A percentile compares a stretch with the other conserved stretches of the same genome.
Conservation (phyloP, 1,284 basidiomycete genomes). For the Cryptococcus sp. region DNA sequence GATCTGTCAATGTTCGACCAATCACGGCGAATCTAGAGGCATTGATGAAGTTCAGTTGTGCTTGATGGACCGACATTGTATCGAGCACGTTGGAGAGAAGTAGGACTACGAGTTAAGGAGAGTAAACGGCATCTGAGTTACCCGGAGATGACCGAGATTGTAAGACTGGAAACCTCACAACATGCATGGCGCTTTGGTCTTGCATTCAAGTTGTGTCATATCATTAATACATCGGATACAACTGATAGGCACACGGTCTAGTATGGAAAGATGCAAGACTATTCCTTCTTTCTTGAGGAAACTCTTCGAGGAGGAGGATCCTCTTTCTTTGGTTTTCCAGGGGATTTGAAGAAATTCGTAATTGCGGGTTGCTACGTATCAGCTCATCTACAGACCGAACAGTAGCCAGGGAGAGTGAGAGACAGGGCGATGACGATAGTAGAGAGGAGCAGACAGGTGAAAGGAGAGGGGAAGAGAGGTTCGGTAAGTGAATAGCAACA, state of each 20-base stretch:
- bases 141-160: neutral
- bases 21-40: conserved; percentile 40
- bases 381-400: neutral
- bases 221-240: neutral
- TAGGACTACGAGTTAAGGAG: neutral
- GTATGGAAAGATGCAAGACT: too few relatives aligned
- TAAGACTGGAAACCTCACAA: neutral
- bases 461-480: too few relatives aligned
- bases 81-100: conserved; percentile 1
- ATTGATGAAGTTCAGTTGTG: conserved; percentile 35
- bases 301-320: neutral
- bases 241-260: neutral
- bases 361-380: conserved; percentile 33
- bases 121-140: neutral
- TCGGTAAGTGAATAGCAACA: neutral
- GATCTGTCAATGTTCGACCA: conserved; percentile 36
- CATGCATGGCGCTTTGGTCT: too few relatives aligned
- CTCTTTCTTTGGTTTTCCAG: conserved; percentile 2
- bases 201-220: neutral
- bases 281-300: neutral
- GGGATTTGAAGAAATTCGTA: conserved; percentile 36
- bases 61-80: conserved; percentile 12
- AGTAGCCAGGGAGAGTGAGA: too few relatives aligned
- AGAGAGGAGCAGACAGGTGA: too few relatives aligned
- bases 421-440: too few relatives aligned